phyloP scores from a whole-genome alignment of 179 eudicot species.

The Camellia oleifera region DNA sequence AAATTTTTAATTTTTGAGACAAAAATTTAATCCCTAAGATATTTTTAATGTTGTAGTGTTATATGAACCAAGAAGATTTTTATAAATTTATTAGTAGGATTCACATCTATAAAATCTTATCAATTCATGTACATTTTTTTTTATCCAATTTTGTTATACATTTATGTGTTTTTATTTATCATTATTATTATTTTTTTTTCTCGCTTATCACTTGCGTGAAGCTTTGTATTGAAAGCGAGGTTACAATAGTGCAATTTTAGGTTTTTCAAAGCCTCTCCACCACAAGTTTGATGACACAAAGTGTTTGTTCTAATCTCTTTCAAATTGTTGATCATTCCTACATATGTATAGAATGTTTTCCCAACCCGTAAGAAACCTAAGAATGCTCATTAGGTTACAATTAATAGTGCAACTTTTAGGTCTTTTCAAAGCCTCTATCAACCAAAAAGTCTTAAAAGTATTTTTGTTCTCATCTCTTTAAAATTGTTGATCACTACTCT shows the following conservation, averaged over 20 bases:
- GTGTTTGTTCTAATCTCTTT: too few relatives aligned
- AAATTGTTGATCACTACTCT: slow-evolving; percentile 1
- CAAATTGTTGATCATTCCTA: not conserved
- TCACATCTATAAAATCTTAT: too few relatives aligned
- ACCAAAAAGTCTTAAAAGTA: not conserved
- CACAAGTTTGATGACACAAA: not conserved
- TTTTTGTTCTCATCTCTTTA: not conserved
- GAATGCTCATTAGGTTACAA: slow-evolving; percentile 1
- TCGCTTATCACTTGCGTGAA: slow-evolving; percentile 17
- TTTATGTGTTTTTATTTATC: too few relatives aligned
- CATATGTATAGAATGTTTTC: not conserved
- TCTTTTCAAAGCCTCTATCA: not conserved
- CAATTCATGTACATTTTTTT: too few relatives aligned
- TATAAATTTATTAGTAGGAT: too few relatives aligned
- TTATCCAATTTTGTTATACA: too few relatives aligned
- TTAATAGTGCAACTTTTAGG: not conserved
- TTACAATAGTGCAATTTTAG: not conserved
- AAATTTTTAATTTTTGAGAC: too few relatives aligned
- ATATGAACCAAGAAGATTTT: too few relatives aligned
- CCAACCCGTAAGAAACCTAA: slow-evolving; percentile 7
- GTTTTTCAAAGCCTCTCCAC: not conserved
- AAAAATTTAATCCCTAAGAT: too few relatives aligned
- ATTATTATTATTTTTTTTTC: not conserved
- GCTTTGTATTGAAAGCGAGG: slow-evolving; percentile 15
- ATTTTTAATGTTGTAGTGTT: too few relatives aligned